Conservation (phyloP, 345 rosid genomes). For the Rhodamnia rubescens region DNA sequence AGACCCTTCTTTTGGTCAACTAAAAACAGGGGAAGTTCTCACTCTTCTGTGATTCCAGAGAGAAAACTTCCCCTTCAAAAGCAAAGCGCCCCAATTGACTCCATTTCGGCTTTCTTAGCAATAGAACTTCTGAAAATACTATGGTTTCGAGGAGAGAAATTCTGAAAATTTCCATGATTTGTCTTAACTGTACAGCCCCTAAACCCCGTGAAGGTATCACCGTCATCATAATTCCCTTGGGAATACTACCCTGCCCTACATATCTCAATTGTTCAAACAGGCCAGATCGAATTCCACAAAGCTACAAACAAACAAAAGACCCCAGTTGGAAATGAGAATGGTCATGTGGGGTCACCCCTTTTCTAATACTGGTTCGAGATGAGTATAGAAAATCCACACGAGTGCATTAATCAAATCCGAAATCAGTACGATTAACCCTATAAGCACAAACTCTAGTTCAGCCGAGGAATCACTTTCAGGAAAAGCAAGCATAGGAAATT, state of each 20-base stretch:
- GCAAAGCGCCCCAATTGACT: background rate
- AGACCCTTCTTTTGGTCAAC: background rate
- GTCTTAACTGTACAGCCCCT: background rate
- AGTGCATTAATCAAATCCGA: background rate
- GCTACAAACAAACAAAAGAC: background rate
- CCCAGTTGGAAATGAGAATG: background rate
- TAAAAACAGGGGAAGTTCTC: background rate
- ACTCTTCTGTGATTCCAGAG: background rate
- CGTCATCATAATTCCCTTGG: background rate
- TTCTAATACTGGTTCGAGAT: background rate
- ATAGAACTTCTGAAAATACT: background rate
- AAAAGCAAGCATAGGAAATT: background rate
- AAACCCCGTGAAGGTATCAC: background rate
- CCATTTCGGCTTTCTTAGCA: background rate
- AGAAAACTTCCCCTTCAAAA: background rate
- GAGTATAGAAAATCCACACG: background rate
- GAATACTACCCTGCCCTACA: background rate
- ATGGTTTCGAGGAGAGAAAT: background rate
- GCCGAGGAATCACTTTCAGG: background rate
- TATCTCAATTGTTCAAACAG: background rate
- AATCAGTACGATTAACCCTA: background rate
- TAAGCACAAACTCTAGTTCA: background rate
- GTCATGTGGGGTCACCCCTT: background rate
- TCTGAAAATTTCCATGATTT: background rate
- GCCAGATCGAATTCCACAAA: background rate